Percentiles rank a stretch among this genome's conserved stretches.
phyloP scores from a whole-genome alignment of 257 asterid genomes.

The Ocimum tenuiflorum region DNA sequence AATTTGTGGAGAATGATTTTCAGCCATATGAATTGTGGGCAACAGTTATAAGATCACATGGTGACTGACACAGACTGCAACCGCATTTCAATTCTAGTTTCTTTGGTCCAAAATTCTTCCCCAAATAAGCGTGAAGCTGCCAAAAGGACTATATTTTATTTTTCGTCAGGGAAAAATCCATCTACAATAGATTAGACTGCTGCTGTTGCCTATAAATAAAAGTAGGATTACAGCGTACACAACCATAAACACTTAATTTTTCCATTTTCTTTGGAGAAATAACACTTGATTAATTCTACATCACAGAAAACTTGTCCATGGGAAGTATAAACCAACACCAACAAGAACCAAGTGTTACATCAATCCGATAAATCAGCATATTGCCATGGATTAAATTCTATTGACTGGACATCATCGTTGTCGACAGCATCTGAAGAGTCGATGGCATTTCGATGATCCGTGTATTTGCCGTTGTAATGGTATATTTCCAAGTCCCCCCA shows the following conservation, averaged over 20 bases:
- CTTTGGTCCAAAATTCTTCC: not conserved
- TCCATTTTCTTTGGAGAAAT: too few relatives aligned
- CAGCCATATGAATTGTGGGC: not conserved
- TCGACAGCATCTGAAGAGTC: conserved; percentile 41
- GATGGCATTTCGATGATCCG: conserved; percentile 49
- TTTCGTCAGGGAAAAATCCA: not conserved
- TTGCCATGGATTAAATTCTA: conserved; percentile 91
- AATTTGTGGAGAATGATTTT: not conserved
- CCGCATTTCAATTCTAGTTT: not conserved
- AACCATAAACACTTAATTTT: conserved; percentile 18
- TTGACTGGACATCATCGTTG: conserved; percentile 34
- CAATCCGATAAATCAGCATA: conserved; percentile 41
- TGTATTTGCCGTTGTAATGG: conserved; percentile 61
- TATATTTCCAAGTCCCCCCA: conserved; percentile 95
- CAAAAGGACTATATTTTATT: not conserved
- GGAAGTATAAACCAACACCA: not conserved
- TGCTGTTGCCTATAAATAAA: not conserved
- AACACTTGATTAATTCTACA: conserved; percentile 20
- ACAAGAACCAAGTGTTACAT: conserved; percentile 10
- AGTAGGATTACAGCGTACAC: conserved; percentile 25
- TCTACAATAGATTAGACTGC: too few relatives aligned
- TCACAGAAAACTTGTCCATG: conserved; percentile 14
- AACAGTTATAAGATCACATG: not conserved
- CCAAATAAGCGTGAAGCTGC: not conserved
- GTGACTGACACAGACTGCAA: not conserved